Base-by-base conservation (phyloP, 345 rosid genomes). In the Capsella bursapastoris region DNA sequence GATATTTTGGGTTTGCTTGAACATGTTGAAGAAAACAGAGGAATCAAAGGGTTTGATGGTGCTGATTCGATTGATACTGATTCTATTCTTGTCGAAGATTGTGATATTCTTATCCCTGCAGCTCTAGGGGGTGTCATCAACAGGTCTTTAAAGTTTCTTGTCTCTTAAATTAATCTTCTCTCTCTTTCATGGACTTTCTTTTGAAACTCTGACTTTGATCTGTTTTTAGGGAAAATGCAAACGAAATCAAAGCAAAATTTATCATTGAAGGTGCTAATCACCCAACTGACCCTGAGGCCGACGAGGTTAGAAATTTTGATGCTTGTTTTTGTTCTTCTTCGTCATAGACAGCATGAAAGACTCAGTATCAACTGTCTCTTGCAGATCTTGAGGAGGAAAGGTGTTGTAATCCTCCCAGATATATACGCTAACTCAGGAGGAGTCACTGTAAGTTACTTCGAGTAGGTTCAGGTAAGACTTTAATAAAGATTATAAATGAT, bases 231-330 rank as follows among this genome's bases (percentile, higher is more conserved):
- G 96, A 83, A 56, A 95, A 95, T 80, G 99, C 97, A 15, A 90
- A 82, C 34, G 88, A 90, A 4, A 87, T 92, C 11, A 95, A 86
- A 83, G 97, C 97, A 41, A 92, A 92, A 72, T 95, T 86, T 53
- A 92, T 92, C 18, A 68, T 95, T 8, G 97, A 95, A 88, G 97
- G 93, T 56, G 97, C 97, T 10, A 95, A 95, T 76, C 99, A 95
- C 75, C 99, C 99, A 14, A 92, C 99, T 15, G 99, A 95, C 71
- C 99, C 97, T 2, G 97, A 95, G 28, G 99, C 97, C 2, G 99
- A 95, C 12, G 92, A 90, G 96, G 98, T 93, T 49, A 43, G 82
- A 61, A 35, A 27, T 62, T 70, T 31, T 6, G 49, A 66, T 43
- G 2, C 32, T 55, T 76, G 29, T 49, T 43, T 29, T 7, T 6